Percentiles rank a stretch among this genome's conserved stretches.
These are phyloP conservation scores for Austroboletus novae-zelandiae DNA, from an alignment of 1,284 basidiomycete genomes.

Conservation along the genomic window DNA sequence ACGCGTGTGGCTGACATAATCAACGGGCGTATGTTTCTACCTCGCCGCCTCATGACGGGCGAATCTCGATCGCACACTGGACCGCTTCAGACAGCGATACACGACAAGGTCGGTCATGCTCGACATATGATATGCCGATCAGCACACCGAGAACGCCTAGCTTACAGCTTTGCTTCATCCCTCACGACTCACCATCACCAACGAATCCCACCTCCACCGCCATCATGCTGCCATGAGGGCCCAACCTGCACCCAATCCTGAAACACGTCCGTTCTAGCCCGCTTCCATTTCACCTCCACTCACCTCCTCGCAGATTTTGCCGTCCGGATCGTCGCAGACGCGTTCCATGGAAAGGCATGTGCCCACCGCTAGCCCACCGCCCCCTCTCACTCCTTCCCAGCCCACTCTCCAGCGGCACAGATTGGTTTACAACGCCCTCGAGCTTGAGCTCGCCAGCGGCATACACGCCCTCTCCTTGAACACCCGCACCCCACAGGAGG, in stretches of 20 bases:
- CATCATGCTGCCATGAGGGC: slow-evolving; percentile 75
- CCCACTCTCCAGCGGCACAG: slow-evolving; percentile 75
- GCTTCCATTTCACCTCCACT: slow-evolving; percentile 15
- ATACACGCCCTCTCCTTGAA: slow-evolving; percentile 75
- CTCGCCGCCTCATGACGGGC: slow-evolving; percentile 27
- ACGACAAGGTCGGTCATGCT: slow-evolving; percentile 50
- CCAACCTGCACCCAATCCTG: slow-evolving; percentile 56
- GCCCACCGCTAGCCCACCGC: slow-evolving; percentile 2
- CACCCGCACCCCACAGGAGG: slow-evolving; percentile 64
- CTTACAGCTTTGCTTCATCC: slow-evolving; percentile 58
- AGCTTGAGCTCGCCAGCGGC: slow-evolving; percentile 65
- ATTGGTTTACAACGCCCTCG: slow-evolving; percentile 66
- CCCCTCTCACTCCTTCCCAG: slow-evolving; percentile 36
- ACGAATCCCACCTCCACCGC: slow-evolving; percentile 76
- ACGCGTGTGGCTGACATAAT: too few species aligned
- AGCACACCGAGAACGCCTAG: slow-evolving; percentile 37
- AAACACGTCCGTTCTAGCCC: slow-evolving; percentile 60
- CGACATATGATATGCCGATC: slow-evolving; percentile 13
- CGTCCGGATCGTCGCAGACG: slow-evolving; percentile 65
- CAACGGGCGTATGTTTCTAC: too few species aligned
- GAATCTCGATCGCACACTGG: slow-evolving; percentile 30
- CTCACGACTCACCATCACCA: slow-evolving; percentile 56
- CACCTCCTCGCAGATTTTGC: slow-evolving; percentile 62
- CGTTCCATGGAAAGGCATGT: slow-evolving; percentile 68
- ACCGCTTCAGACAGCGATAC: slow-evolving; percentile 47